Percentiles rank a stretch among this genome's conserved stretches.
Conservation (phyloP, 2,329 filamentous ascomycete genomes). For the Penicillium sumatraense region DNA sequence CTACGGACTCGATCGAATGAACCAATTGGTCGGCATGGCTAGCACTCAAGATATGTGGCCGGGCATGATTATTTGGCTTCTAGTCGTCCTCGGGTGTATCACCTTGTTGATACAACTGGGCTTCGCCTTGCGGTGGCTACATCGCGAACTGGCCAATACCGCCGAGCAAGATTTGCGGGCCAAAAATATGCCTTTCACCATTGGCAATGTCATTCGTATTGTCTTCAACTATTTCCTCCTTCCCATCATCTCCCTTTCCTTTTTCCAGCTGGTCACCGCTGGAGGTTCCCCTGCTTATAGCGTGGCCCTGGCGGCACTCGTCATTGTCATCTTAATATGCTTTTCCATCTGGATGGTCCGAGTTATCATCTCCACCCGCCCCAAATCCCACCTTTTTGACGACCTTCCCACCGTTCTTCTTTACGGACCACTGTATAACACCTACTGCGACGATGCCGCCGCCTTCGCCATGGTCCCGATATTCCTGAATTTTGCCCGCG, state of each 20-base stretch:
- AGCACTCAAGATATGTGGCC: conserved; percentile 83
- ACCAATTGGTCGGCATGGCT: conserved; percentile 81
- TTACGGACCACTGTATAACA: conserved; percentile 96
- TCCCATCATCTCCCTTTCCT: conserved; percentile 81
- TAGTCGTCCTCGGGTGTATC: conserved; percentile 72
- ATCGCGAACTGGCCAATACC: conserved; percentile 71
- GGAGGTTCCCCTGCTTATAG: conserved; percentile 68
- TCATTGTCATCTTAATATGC: conserved; percentile 72
- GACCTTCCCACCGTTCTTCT: conserved; percentile 86
- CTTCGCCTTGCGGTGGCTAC: conserved; percentile 77
- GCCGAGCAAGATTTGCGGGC: conserved; percentile 84
- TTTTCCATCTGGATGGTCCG: conserved; percentile 80
- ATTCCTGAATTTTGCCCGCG: conserved; percentile 80
- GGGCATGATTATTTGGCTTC: conserved; percentile 88
- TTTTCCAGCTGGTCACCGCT: conserved; percentile 87
- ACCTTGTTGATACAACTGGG: conserved; percentile 74
- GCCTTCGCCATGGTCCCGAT: conserved; percentile 88
- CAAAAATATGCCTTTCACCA: conserved; percentile 88
- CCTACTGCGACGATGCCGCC: conserved; percentile 90
- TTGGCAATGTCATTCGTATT: conserved; percentile 79
- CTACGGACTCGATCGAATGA: conserved; percentile 78
- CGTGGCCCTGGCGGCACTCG: conserved; percentile 74
- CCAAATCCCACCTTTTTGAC: conserved; percentile 87
- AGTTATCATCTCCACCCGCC: conserved; percentile 78
- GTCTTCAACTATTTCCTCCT: conserved; percentile 92